Conservation (phyloP, 2,329 filamentous ascomycete genomes). For the Hysterium pulicare region DNA sequence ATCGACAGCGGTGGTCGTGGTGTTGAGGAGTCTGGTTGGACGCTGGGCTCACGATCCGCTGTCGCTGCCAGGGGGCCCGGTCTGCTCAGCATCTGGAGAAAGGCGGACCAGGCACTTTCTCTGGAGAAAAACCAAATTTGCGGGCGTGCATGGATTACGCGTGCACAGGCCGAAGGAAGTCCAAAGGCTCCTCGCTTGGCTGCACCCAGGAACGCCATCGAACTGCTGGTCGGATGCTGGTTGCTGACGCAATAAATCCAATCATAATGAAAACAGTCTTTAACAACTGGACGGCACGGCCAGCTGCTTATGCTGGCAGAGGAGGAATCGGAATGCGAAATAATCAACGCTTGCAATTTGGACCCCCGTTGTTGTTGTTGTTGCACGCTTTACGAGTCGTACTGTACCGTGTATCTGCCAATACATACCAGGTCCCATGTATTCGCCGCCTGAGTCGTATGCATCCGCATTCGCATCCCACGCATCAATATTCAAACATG, state of each 20-base stretch:
- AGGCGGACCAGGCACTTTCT: background rate
- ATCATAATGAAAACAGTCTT: background rate
- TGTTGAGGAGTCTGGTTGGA: conserved; percentile 19
- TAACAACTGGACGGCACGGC: background rate
- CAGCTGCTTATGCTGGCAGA: too few relatives aligned
- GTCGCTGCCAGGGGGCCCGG: background rate
- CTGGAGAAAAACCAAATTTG: conserved; percentile 7
- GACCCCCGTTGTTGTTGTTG: too few relatives aligned
- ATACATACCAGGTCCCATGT: background rate
- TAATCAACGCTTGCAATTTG: too few relatives aligned
- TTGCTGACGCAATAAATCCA: conserved; percentile 21
- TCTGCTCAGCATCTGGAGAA: background rate
- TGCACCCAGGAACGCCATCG: conserved; percentile 16
- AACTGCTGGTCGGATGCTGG: conserved; percentile 12
- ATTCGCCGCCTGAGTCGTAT: too few relatives aligned
- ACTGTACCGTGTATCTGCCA: too few relatives aligned
- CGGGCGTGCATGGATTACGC: conserved; percentile 19
- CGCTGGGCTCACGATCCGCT: background rate
- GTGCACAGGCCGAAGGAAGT: conserved; percentile 1
- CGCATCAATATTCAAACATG: background rate
- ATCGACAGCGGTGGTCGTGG: conserved; percentile 33
- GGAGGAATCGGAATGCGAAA: too few relatives aligned
- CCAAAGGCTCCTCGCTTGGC: conserved; percentile 17
- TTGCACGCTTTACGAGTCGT: too few relatives aligned
- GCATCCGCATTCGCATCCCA: background rate